phyloP scores from a whole-genome alignment of 768 basidiomycete species.

The Mycena rosella region DNA sequence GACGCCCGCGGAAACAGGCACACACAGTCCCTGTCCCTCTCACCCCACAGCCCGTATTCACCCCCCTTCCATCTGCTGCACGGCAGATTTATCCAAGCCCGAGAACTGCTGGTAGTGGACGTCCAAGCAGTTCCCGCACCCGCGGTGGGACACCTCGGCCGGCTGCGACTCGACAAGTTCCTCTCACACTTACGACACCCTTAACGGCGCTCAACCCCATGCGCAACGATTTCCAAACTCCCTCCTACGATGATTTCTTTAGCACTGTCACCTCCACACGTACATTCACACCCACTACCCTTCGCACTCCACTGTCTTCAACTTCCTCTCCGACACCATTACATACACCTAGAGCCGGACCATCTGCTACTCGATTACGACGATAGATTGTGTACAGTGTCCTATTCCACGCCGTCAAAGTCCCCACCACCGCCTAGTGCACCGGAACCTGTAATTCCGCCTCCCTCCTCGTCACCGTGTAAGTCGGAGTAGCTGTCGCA shows the following conservation, averaged over 20 bases:
- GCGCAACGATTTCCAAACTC: neutral
- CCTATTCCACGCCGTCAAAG: conserved; percentile 1
- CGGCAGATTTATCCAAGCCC: neutral
- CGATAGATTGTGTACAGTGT: neutral
- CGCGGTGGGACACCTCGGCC: neutral
- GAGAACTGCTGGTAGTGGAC: neutral
- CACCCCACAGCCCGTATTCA: conserved; percentile 6
- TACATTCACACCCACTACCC: neutral
- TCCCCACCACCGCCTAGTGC: conserved; percentile 36
- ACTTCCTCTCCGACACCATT: neutral
- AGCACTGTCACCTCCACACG: neutral
- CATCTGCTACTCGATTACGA: neutral
- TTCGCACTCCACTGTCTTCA: neutral
- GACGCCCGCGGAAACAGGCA: neutral
- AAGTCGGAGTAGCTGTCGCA: conserved; percentile 32
- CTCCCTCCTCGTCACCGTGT: conserved; percentile 18
- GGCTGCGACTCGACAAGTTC: no score
- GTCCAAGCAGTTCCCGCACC: neutral
- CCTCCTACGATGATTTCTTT: conserved; percentile 14
- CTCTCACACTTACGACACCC: neutral
- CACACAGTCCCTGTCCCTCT: neutral
- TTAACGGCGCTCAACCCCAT: neutral
- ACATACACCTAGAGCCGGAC: neutral
- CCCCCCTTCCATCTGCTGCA: neutral
- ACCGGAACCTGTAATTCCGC: neutral